These are phyloP conservation scores for Hysterangium stoloniferum DNA, from an alignment of 768 basidiomycete species.

Conservation along the genomic window DNA sequence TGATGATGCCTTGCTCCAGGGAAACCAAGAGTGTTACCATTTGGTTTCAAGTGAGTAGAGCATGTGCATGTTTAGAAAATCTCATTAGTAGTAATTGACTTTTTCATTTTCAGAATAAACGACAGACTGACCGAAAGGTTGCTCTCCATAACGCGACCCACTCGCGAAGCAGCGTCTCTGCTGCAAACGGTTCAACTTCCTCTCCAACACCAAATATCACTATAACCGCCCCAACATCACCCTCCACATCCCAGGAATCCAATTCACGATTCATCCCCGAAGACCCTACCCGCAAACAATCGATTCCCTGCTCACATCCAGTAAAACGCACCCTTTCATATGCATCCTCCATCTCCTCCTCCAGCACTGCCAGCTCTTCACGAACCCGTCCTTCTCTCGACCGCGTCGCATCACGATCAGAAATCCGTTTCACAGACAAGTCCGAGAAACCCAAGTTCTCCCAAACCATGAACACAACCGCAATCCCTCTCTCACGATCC, in stretches of 20 bases:
- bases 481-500: neutral
- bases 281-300: neutral
- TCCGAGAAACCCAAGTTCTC: neutral
- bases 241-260: neutral
- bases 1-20: slow-evolving; percentile 24
- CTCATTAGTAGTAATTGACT: neutral
- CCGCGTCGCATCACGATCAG: slow-evolving; percentile 26
- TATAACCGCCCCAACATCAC: slow-evolving; percentile 6
- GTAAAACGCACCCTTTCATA: slow-evolving; percentile 11
- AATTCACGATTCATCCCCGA: neutral
- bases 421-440: slow-evolving; percentile 17
- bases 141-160: slow-evolving; percentile 15
- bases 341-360: slow-evolving; percentile 1
- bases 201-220: neutral
- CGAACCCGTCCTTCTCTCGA: slow-evolving; percentile 25
- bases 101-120: slow-evolving; percentile 24
- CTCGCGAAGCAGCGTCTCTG: neutral
- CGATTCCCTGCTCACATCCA: neutral
- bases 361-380: slow-evolving; percentile 10
- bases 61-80: neutral
- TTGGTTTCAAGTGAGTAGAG: slow-evolving; percentile 22
- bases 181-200: neutral
- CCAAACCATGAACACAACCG: neutral
- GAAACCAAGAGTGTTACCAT: slow-evolving; percentile 27
- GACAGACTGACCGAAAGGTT: slow-evolving; percentile 26